These are phyloP conservation scores for Polytrichum formosum DNA, from an alignment of 225 moss, liverwort and hornwort genomes.

Conservation along the genomic window DNA sequence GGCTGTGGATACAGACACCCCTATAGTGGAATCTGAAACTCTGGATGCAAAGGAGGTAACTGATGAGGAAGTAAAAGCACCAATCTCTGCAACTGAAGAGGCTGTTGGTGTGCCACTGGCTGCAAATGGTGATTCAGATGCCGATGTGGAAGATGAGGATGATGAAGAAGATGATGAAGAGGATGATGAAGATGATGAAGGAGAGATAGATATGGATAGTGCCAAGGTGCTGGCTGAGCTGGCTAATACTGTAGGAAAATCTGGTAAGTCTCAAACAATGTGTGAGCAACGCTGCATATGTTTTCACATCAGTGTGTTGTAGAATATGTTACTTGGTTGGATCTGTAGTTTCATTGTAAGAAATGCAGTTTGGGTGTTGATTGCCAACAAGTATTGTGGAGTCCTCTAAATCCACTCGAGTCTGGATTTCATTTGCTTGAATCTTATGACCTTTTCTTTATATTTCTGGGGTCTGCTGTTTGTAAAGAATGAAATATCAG, in stretches of 20 bases:
- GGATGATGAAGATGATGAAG: slow-evolving; percentile 47
- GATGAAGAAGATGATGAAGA: slow-evolving; percentile 38
- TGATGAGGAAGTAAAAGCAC: slow-evolving; percentile 28
- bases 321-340: too few species aligned
- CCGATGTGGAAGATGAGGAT: slow-evolving; percentile 41
- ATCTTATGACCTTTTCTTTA: too few species aligned
- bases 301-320: too few species aligned
- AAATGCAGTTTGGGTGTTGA: too few species aligned
- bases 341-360: too few species aligned
- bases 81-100: slow-evolving; percentile 11
- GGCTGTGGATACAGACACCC: slow-evolving; percentile 31
- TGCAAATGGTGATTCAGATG: slow-evolving; percentile 38
- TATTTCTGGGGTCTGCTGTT: too few species aligned
- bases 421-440: too few species aligned
- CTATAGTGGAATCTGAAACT: slow-evolving; percentile 21
- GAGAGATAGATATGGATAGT: slow-evolving; percentile 38
- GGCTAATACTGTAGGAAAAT: slow-evolving; percentile 44
- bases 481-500: too few species aligned
- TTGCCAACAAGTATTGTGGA: too few species aligned
- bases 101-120: slow-evolving; percentile 12
- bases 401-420: too few species aligned
- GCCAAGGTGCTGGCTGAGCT: slow-evolving; percentile 21
- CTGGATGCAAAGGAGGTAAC: slow-evolving; percentile 15
- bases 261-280: slow-evolving; percentile 18
- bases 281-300: too few species aligned